Evolutionary conservation across 495 filamentous ascomycete species (phyloP), one percentile per base, ranked within the genome.

Genomic region (Lentithecium fluviatile): DNA sequence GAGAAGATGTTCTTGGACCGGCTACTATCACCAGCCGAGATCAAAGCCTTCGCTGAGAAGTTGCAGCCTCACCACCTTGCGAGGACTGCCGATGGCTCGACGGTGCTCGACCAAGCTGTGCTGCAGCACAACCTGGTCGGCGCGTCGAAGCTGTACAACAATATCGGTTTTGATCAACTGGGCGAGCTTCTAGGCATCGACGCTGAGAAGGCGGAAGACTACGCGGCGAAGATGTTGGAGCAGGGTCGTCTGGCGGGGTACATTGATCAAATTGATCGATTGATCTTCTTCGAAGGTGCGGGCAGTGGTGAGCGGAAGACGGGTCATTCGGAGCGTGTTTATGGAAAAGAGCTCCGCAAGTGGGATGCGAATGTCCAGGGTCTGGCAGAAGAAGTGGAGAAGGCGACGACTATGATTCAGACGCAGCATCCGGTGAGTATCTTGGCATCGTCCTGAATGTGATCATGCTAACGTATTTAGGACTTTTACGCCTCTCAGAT

Each of bases 1-100:
- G 95, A 97, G 78, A 97, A 97, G 77, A 97, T 98, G 84, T 95
- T 95, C 71, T 81, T 98, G 25, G 91, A 97, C 73, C 84, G 94
- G 5, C 78, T 98, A 2, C 79, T 98, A 13, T 82, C 80, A 7
- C 82, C 87, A 2, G 83, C 82, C 19, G 94, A 98, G 73, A 91
- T 97, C 17, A 81, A 82, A 12, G 87, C 89, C 45, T 98, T 98
- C 68, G 85, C 91, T 0, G 77, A 88, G 56, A 86, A 84, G 13
- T 80, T 98, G 20, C 80, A 82, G 23, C 87, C 88, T 11, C 94
- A 98, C 73, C 94, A 98, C 75, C 83, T 96, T 0, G 94, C 94
- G 21, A 81, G 81, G 43, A 96, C 90, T 1, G 79, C 87, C 2
- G 94, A 98, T 72, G 94, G 95, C 10, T 86, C 83, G 2, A 98